Base-by-base conservation (phyloP, 1,139 yeast species). In the Geotrichum fermentans region DNA sequence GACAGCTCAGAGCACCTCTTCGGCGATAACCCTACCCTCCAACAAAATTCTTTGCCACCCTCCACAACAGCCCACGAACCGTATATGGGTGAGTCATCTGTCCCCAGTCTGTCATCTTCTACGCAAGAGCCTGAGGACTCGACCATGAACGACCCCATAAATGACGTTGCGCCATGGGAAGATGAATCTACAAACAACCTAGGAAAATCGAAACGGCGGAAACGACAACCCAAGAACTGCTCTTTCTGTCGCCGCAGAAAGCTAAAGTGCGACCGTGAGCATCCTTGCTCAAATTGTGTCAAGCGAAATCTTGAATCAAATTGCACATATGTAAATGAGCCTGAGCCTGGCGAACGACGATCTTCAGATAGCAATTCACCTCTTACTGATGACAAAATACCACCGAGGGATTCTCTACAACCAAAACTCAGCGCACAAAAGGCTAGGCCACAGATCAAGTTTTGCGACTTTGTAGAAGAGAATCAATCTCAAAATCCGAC, bases 271-370 rank as follows among this genome's bases (percentile, higher is more conserved):
- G 67, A 66, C 45, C 57, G 68, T 8, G 59, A 65, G 32, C 64
- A 61, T 51, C 70, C 70, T 2, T 66, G 70, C 46, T 59, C 65
- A 5, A 63, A 61, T 41, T 66, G 70, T 50, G 53, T 61, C 26
- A 58, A 58, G 52, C 57, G 64, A 24, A 61, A 63, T 33, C 54
- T 56, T 10, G 62, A 56, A 24, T 45, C 45, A 8, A 44, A 56
- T 28, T 64, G 68, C 46, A 58, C 55, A 7, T 61, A 61, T 51
- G 52, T 55, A 32, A 51, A 39, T 30, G 49, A 50, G 18, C 40
- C 43, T 17, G 29, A 36, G 7, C 13, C 26, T 10, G n/a, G n/a
- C 10, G 50, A 47, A 8, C 3, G 36, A 33, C 16, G 36, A 4
- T 14, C 5, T 16, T 33, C 36, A 16, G 20, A 33, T 7, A 16